phyloP scores from a whole-genome alignment of 805 yeast genomes.

The Citeromyces nyonsensis region DNA sequence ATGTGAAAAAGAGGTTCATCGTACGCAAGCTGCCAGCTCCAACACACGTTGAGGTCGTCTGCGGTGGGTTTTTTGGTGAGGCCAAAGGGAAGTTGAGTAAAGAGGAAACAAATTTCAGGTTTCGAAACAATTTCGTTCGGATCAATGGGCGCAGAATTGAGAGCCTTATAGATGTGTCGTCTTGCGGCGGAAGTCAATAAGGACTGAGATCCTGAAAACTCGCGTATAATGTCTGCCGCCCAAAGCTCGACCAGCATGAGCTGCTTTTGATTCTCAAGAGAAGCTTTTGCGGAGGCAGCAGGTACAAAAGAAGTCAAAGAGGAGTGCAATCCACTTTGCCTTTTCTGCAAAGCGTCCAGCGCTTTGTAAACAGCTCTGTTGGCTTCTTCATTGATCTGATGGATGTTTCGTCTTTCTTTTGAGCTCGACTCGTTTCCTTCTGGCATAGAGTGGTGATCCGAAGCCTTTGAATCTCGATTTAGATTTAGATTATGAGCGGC shows the following conservation, averaged over 20 bases:
- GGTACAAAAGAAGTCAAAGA: not conserved
- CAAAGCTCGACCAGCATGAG: slow-evolving; percentile 12
- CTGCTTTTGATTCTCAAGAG: slow-evolving; percentile 7
- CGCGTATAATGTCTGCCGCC: slow-evolving; percentile 13
- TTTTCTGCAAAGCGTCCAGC: not conserved
- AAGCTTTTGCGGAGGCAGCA: not conserved
- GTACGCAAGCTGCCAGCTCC: slow-evolving; percentile 16
- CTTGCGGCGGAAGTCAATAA: slow-evolving; percentile 2
- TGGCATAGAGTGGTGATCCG: not conserved
- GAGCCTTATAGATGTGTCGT: not conserved
- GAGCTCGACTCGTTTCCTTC: not conserved
- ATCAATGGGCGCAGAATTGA: not conserved
- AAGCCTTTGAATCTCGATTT: not conserved
- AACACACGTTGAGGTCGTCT: slow-evolving; percentile 10
- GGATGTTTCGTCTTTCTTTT: not conserved
- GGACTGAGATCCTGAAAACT: slow-evolving; percentile 8
- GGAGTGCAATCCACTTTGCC: not conserved
- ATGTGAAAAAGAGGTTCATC: slow-evolving; percentile 11
- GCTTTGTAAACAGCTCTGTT: not conserved
- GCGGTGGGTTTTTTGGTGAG: not conserved
- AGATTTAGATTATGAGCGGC: not conserved
- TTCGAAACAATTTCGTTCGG: not conserved
- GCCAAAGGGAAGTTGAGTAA: slow-evolving; percentile 1
- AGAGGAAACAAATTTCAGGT: slow-evolving; percentile 2
- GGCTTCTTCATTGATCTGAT: not conserved